Base-by-base conservation (phyloP, 2,329 filamentous ascomycete species). In the Diaporthe eres region DNA sequence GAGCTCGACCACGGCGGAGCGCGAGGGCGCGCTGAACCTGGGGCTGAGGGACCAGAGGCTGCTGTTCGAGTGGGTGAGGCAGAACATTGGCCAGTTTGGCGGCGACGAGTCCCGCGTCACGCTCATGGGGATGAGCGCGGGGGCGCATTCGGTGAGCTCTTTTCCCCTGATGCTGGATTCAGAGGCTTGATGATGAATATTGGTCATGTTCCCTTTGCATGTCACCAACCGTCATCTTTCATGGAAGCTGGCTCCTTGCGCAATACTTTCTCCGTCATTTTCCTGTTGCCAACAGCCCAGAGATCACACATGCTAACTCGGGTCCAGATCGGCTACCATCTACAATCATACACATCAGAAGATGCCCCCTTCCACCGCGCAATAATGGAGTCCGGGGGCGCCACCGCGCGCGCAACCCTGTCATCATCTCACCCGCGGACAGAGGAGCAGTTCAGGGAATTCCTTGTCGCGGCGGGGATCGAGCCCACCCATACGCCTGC, bases 251-350 rank as follows among this genome's bases (percentile, higher is more conserved):
- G 28, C 3, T 10, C 3, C 13, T 5, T 68, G 65, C n/a, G 37
- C 13, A 31, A 34, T 34, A 34, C 12, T 28, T 28, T 5, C 17
- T 55, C 22, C 10, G 1, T 42, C 9, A 19, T 37, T 0, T 55
- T 9, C 17, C 31, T 9, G 1, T 42, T 28, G 12, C 34, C 22
- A 39, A 12, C 17, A 28, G 4, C 47, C 17, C 28, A 37, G 1
- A 34, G 34, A 34, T 10, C 37, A 34, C 42, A 28, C 2, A 37
- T 53, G 53, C 70, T 77, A 73, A 75, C 58, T 74, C 19, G 58
- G 77, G 34, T 28, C 47, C 76, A 92, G 89, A 89, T 94, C 78
- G 93, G 92, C 4, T 93, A 95, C 79, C 92, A 94, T 78, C 83
- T 94, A 22, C 89, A 94, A 77, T 84, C 85, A 63, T 87, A 87